Conservation (phyloP, 352 stramenopile genomes). For the Phytopythium oedochilum region DNA sequence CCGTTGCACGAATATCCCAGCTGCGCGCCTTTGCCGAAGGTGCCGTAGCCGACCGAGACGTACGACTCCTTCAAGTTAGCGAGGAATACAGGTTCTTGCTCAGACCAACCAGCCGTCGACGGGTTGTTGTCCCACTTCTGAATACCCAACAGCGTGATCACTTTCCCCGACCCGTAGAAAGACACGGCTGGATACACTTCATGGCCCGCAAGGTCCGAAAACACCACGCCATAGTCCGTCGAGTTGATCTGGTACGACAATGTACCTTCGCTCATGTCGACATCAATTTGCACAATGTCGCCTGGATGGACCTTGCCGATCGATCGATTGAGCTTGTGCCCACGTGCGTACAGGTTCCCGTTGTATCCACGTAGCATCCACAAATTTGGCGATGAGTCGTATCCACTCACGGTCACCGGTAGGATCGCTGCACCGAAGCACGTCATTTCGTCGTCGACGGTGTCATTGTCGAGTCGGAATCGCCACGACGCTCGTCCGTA, state of each 20-base stretch:
- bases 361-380: constrained; percentile 93
- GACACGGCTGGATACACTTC: constrained; percentile 86
- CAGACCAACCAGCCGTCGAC: constrained; percentile 9
- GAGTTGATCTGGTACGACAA: constrained; percentile 89
- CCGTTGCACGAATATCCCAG: constrained; percentile 62
- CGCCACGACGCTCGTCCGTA: constrained; percentile 82
- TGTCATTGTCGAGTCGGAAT: constrained; percentile 87
- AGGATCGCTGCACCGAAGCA: constrained; percentile 89
- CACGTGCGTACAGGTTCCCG: constrained; percentile 87
- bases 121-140: constrained; percentile 65
- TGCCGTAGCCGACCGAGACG: constrained; percentile 74
- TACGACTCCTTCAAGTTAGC: constrained; percentile 79
- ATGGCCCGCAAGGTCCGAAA: constrained; percentile 74
- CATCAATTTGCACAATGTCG: constrained; percentile 83
- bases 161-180: constrained; percentile 88
- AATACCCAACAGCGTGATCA: constrained; percentile 73
- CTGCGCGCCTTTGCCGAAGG: constrained; percentile 66
- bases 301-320: constrained; percentile 89
- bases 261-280: constrained; percentile 86
- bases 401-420: constrained; percentile 83
- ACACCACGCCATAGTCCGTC: constrained; percentile 83
- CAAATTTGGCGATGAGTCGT: constrained; percentile 87
- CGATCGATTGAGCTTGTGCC: constrained; percentile 78
- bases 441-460: constrained; percentile 89
- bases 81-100: constrained; percentile 63